A percentile compares a stretch with the other conserved stretches of the same genome.
phyloP scores from a whole-genome alignment of 2,329 filamentous ascomycete genomes.

The Tolypocladium ophioglossoides region DNA sequence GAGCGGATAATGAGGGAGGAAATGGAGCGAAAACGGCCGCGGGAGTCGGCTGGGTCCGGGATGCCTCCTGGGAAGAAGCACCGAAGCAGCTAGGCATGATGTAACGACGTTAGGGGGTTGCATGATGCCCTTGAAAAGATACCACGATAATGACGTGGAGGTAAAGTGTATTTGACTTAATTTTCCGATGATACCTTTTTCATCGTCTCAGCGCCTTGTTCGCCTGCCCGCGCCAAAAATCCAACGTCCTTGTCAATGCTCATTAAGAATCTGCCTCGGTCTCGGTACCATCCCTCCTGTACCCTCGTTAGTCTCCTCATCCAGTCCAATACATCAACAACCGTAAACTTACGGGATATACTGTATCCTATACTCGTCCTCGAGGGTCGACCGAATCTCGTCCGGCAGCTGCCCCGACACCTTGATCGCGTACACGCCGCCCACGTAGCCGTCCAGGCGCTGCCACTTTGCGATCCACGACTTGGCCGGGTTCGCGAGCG shows the following conservation, averaged over 20 bases:
- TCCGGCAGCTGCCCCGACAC: constrained; percentile 73
- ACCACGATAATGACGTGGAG: constrained; percentile 3
- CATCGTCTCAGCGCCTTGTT: constrained; percentile 20
- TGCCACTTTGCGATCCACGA: constrained; percentile 99
- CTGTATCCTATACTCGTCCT: constrained; percentile 52
- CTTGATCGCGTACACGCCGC: constrained; percentile 88
- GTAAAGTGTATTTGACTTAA: neutral
- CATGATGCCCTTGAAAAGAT: constrained; percentile 3
- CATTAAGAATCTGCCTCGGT: constrained; percentile 34
- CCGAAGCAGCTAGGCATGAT: constrained; percentile 18
- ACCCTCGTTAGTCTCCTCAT: neutral
- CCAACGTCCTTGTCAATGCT: constrained; percentile 4
- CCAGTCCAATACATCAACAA: constrained; percentile 25
- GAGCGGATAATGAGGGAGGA: constrained; percentile 86
- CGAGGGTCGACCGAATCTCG: constrained; percentile 48
- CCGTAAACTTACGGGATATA: constrained; percentile 54
- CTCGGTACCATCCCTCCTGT: constrained; percentile 45
- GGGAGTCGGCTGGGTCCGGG: constrained; percentile 34
- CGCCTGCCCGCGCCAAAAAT: constrained; percentile 13
- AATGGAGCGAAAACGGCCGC: constrained; percentile 56
- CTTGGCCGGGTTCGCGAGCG: constrained; percentile 66
- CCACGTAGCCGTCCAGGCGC: constrained; percentile 76
- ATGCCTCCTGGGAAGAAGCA: constrained; percentile 42
- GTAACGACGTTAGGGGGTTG: constrained; percentile 2
- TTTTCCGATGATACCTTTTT: neutral